Conservation (phyloP, 345 rosid genomes). For the Eucalyptus virginea region DNA sequence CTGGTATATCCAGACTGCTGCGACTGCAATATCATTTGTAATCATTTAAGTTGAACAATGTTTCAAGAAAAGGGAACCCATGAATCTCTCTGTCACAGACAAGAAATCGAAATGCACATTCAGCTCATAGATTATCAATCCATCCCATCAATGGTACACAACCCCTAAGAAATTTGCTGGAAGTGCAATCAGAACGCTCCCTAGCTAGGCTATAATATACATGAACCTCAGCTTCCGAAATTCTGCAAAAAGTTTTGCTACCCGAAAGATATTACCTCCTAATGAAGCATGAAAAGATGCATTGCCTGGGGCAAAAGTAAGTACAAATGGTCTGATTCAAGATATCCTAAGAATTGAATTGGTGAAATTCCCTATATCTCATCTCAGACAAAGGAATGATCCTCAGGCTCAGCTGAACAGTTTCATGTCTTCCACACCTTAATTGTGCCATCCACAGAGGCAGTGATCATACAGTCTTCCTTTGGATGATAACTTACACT, state of each 20-base stretch:
- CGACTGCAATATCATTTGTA: neutral
- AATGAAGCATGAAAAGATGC: neutral
- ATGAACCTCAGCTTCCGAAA: neutral
- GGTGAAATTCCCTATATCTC: too few relatives aligned
- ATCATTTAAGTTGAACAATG: neutral
- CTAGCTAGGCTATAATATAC: neutral
- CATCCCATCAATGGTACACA: neutral
- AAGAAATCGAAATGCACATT: neutral
- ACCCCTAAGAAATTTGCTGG: neutral
- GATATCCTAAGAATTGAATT: too few relatives aligned
- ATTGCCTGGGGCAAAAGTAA: neutral
- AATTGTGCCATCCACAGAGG: slow-evolving; percentile 86
- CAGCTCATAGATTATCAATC: neutral
- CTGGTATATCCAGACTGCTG: neutral
- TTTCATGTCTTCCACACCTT: slow-evolving; percentile 72
- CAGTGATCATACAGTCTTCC: slow-evolving; percentile 68
- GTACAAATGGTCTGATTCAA: too few relatives aligned
- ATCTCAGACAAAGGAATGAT: too few relatives aligned
- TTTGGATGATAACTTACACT: slow-evolving; percentile 94
- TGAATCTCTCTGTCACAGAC: neutral
- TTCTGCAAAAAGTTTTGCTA: neutral
- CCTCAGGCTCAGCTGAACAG: neutral
- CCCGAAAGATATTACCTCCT: neutral
- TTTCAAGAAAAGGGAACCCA: neutral
- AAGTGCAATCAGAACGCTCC: neutral